Base-by-base conservation (phyloP, 805 yeast genomes). In the Candida awuae region DNA sequence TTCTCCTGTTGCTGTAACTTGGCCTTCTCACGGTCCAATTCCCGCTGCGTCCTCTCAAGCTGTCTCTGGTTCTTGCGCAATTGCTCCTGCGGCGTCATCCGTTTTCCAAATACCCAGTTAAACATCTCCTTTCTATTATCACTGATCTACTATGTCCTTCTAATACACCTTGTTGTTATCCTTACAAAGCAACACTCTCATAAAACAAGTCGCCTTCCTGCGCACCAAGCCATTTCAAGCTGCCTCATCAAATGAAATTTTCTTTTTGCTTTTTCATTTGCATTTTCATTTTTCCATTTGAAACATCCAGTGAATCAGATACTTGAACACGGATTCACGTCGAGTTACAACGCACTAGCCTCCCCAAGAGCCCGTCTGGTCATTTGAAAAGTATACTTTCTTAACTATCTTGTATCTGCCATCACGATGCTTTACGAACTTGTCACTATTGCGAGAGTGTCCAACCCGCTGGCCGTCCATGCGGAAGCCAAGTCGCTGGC, bases 81-180 rank as follows among this genome's bases (percentile, higher is more conserved):
- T 59, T 87, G 73, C 63, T 92, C 98, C 58, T 88, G 97, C 9
- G 98, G 97, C 34, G 97, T 86, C 46, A 83, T 65, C 56, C 81
- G 75, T 70, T 86, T 84, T 8, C 98, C 98, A 64, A 92, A 92
- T 20, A 84, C 86, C 97, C 97, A 92, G 54, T 88, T 94, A 49
- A 92, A 74, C 51, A 81, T 59, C 15, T 3, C 13, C 19, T 14
- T 21, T 12, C n/a, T n/a, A n/a, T n/a, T n/a, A n/a, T n/a, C n/a
- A n/a, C n/a, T n/a, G n/a, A n/a, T n/a, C n/a, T n/a, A n/a, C n/a
- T n/a, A n/a, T n/a, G n/a, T n/a, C n/a, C n/a, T n/a, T n/a, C n/a
- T n/a, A n/a, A n/a, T n/a, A n/a, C n/a, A n/a, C n/a, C n/a, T 22
- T 22, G 25, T 22, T 22, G 25, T 22, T 8, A 22, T 8, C 25